A percentile compares a stretch with the other conserved stretches of the same genome.
Conservation (phyloP, 768 basidiomycete species). For the Pseudohyphozyma bogoriensis region DNA sequence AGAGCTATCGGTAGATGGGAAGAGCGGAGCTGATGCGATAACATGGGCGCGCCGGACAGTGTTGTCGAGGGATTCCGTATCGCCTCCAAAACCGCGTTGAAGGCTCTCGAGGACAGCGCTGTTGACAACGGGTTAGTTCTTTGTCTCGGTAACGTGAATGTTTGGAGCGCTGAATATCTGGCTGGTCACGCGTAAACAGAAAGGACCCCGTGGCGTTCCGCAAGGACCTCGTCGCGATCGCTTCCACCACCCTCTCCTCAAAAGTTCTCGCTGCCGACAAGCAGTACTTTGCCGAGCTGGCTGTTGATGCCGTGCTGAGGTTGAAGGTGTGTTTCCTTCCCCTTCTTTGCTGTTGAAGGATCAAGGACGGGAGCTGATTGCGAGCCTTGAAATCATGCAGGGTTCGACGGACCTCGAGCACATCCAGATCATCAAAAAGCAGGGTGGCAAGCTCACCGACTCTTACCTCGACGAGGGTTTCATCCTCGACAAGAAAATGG, state of each 20-base stretch:
- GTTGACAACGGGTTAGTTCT: slow-evolving; percentile 66
- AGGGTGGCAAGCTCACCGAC: slow-evolving; percentile 95
- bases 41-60: too few relatives aligned
- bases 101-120: slow-evolving; percentile 71
- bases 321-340: slow-evolving; percentile 51
- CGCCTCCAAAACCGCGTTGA: slow-evolving; percentile 72
- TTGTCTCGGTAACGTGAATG: neutral
- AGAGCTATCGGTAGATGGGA: too few relatives aligned
- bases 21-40: too few relatives aligned
- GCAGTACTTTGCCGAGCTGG: slow-evolving; percentile 93
- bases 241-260: slow-evolving; percentile 84
- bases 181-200: slow-evolving; percentile 38
- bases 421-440: slow-evolving; percentile 99
- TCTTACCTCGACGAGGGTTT: slow-evolving; percentile 98
- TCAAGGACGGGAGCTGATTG: neutral
- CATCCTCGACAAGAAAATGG: slow-evolving; percentile 92
- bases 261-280: slow-evolving; percentile 97
- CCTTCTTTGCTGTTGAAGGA: neutral
- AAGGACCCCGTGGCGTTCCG: slow-evolving; percentile 66
- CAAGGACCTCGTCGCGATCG: slow-evolving; percentile 89
- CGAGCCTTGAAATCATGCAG: slow-evolving; percentile 40
- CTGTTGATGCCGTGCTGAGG: slow-evolving; percentile 89
- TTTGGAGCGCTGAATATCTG: neutral
- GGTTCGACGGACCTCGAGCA: slow-evolving; percentile 95
- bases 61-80: slow-evolving; percentile 95